Evolutionary conservation across 108 stramenopile genomes (phyloP).

Genomic region (Epithemia pelagica): DNA sequence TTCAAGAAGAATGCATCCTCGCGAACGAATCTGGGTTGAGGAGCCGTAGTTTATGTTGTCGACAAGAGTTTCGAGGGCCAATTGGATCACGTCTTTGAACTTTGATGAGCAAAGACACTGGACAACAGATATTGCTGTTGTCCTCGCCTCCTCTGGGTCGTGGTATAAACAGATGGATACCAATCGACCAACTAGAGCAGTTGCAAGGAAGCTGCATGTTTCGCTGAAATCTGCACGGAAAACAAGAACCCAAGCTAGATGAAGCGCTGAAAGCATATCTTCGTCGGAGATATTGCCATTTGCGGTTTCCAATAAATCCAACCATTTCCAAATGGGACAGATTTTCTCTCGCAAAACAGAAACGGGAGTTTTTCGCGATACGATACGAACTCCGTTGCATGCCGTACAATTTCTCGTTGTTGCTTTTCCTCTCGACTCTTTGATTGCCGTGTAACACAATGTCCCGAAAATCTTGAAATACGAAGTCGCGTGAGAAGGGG

Average conservation of each 20-base stretch:
- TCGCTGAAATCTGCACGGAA: background rate
- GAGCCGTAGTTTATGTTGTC: slow-evolving; percentile 10
- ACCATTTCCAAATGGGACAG: background rate
- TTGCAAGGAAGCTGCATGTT: background rate
- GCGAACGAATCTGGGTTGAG: background rate
- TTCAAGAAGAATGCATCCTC: slow-evolving; percentile 17
- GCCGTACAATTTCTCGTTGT: background rate
- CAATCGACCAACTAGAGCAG: background rate
- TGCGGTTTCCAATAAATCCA: background rate
- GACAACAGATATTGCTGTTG: slow-evolving; percentile 5
- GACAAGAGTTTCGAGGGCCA: slow-evolving; percentile 3
- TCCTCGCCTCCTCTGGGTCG: background rate
- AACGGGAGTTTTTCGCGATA: background rate
- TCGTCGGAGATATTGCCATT: background rate
- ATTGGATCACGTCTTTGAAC: background rate
- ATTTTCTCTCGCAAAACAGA: background rate
- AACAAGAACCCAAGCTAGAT: background rate
- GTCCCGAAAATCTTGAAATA: slow-evolving; percentile 40
- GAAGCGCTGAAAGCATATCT: background rate
- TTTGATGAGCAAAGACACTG: slow-evolving; percentile 8
- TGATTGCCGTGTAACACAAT: slow-evolving; percentile 20
- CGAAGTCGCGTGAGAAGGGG: slow-evolving; percentile 30
- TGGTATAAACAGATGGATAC: background rate
- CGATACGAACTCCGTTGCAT: background rate
- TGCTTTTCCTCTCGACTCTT: background rate